These are phyloP conservation scores for Beauveria rudraprayagi DNA, from an alignment of 2,329 filamentous ascomycete genomes.

Conservation along the genomic window DNA sequence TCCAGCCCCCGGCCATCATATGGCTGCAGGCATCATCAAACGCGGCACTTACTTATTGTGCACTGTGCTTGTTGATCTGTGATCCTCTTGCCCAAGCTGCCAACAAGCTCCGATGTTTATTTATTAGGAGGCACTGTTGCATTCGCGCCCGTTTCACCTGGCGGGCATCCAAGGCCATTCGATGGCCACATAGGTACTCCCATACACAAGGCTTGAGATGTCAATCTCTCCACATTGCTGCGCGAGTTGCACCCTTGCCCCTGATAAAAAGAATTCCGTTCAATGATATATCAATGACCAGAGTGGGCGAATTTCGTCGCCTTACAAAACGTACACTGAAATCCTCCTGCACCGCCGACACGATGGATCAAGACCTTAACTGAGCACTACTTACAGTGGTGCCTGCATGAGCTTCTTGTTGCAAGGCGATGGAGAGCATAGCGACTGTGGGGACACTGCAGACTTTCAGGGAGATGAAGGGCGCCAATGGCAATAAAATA, in stretches of 20 bases:
- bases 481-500: not conserved
- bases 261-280: not conserved
- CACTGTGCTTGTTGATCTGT: constrained; percentile 7
- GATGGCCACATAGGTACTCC: not conserved
- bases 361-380: not conserved
- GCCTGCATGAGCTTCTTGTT: too few species aligned
- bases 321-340: not conserved
- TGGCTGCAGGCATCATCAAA: not conserved
- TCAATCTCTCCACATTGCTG: not conserved
- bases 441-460: not conserved
- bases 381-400: too few species aligned
- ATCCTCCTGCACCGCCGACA: not conserved
- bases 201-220: not conserved
- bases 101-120: not conserved
- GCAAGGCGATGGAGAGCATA: not conserved
- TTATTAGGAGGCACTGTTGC: not conserved
- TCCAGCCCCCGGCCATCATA: not conserved
- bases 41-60: not conserved
- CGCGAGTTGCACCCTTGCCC: not conserved
- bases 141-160: not conserved
- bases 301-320: not conserved
- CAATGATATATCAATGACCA: not conserved
- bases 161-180: not conserved
- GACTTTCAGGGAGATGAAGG: not conserved
- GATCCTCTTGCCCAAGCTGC: not conserved